Conservation (phyloP, 306 rosid genomes). For the Aeschynomene evenia region DNA sequence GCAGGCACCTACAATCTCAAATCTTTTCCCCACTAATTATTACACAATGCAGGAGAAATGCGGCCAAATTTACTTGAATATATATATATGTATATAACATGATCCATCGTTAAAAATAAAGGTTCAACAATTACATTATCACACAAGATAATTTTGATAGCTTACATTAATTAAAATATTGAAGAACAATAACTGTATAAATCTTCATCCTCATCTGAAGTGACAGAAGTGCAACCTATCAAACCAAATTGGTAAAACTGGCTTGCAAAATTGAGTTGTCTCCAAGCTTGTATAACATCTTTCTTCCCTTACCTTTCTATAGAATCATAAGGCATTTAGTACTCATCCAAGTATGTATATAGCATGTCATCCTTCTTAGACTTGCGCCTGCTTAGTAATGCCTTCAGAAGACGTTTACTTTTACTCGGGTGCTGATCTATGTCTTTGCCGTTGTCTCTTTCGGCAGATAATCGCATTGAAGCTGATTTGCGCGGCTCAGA, state of each 20-base stretch:
- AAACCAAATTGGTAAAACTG: constrained; percentile 28
- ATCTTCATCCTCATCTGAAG: constrained; percentile 19
- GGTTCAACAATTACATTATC: constrained; percentile 28
- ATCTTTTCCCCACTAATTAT: background rate
- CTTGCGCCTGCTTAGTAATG: constrained; percentile 94
- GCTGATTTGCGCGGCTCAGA: constrained; percentile 92
- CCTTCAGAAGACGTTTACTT: constrained; percentile 91
- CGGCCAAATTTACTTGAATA: constrained; percentile 35
- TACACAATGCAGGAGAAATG: constrained; percentile 15
- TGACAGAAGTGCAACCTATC: constrained; percentile 28
- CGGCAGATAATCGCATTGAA: constrained; percentile 86
- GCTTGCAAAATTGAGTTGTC: constrained; percentile 41
- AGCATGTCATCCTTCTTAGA: constrained; percentile 92
- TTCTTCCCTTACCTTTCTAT: constrained; percentile 29
- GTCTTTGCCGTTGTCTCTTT: constrained; percentile 64
- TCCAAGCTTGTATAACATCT: constrained; percentile 39
- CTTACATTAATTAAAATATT: background rate
- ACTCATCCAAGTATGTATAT: constrained; percentile 91
- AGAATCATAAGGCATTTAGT: constrained; percentile 43
- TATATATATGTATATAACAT: too few relatives aligned
- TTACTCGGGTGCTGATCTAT: constrained; percentile 81
- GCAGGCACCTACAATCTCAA: background rate
- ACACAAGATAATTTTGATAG: constrained; percentile 25
- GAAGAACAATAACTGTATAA: constrained; percentile 22
- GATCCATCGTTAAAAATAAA: constrained; percentile 22